Conservation (phyloP, 176 grass and related monocot genomes). For the Zoysia japonica region DNA sequence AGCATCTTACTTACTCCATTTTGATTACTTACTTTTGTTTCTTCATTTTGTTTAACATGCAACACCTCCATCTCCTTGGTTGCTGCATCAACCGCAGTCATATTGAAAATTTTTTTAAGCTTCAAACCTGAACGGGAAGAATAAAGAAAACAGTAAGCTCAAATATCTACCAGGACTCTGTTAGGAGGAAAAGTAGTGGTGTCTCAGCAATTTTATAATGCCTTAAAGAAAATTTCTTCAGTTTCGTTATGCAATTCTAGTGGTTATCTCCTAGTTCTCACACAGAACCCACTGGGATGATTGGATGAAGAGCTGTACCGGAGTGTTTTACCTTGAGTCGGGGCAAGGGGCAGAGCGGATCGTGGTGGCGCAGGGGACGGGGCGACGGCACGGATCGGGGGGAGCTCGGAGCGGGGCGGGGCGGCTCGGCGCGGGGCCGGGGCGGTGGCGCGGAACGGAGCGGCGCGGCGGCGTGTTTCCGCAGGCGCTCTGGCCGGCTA, state of each 20-base stretch:
- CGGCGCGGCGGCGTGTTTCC: too few species aligned
- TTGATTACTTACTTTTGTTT: conserved; percentile 33
- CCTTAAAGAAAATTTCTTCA: background rate
- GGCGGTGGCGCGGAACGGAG: too few species aligned
- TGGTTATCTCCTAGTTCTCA: background rate
- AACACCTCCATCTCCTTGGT: conserved; percentile 48
- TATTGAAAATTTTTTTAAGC: conserved; percentile 30
- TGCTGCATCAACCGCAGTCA: conserved; percentile 25
- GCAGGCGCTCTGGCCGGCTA: too few species aligned
- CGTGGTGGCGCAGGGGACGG: too few species aligned
- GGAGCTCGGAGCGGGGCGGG: too few species aligned
- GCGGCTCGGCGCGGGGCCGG: too few species aligned
- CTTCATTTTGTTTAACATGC: conserved; percentile 19
- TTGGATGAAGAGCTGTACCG: background rate
- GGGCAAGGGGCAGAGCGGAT: too few species aligned
- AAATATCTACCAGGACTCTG: background rate
- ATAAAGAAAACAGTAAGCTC: conserved; percentile 26
- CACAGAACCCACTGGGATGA: background rate
- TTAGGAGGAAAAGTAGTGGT: background rate
- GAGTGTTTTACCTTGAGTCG: too few species aligned
- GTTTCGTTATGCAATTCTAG: background rate
- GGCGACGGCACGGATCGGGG: too few species aligned
- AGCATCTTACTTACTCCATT: too few species aligned
- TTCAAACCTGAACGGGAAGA: conserved; percentile 32
- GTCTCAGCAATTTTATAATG: background rate